Percentiles rank a stretch among this genome's conserved stretches.
These are phyloP conservation scores for Cylindrotheca fusiformis DNA, from an alignment of 108 stramenopile genomes.

Conservation along the genomic window DNA sequence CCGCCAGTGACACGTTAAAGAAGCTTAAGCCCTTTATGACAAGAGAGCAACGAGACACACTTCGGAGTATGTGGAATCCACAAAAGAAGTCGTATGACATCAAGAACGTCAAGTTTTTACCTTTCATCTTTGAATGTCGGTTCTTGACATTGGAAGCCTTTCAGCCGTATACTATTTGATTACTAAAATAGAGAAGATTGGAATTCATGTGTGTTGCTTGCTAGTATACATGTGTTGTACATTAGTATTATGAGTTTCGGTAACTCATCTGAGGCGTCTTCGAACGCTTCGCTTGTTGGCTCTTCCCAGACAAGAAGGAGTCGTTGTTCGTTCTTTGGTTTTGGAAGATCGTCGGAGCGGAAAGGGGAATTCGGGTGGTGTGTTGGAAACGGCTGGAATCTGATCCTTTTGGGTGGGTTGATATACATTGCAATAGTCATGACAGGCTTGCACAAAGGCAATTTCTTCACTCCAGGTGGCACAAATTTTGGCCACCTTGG, in stretches of 20 bases:
- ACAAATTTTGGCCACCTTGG: constrained; percentile 4
- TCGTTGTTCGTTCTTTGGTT: too few species aligned
- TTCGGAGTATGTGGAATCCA: constrained; percentile 14
- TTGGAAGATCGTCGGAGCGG: background rate
- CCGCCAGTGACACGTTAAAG: constrained; percentile 22
- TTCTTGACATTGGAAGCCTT: constrained; percentile 25
- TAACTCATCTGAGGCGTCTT: too few species aligned
- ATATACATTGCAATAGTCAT: constrained; percentile 12
- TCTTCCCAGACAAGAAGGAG: too few species aligned
- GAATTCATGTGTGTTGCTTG: too few species aligned
- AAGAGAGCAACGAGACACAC: constrained; percentile 11
- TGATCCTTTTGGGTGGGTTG: background rate
- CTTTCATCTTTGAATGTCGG: constrained; percentile 40
- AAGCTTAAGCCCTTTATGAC: constrained; percentile 25
- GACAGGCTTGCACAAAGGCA: constrained; percentile 22
- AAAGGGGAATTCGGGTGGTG: constrained; percentile 17
- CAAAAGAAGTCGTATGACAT: constrained; percentile 11
- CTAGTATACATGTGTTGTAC: too few species aligned
- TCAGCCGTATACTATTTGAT: background rate
- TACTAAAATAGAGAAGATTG: too few species aligned
- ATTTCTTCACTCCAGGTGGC: constrained; percentile 19
- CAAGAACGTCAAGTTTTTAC: constrained; percentile 28
- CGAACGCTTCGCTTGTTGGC: too few species aligned
- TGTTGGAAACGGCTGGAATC: background rate
- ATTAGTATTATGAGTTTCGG: too few species aligned